Conservation (phyloP, 2,329 filamentous ascomycete species). For the Microthyrium microscopicum region DNA sequence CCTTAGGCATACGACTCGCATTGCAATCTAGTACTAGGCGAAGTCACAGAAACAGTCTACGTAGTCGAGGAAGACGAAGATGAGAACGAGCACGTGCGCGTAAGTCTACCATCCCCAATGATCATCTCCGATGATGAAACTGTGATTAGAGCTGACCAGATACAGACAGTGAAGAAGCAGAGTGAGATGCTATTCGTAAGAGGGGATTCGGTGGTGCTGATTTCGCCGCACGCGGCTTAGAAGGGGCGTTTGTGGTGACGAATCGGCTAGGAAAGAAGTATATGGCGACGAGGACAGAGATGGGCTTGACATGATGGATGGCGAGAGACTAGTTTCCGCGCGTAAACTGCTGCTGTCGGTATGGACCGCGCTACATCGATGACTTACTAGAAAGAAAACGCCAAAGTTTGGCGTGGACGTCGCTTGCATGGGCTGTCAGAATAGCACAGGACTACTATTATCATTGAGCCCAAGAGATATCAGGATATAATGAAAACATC, state of each 20-base stretch:
- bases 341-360: too few species aligned
- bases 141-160: not conserved
- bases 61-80: slow-evolving; percentile 76
- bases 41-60: slow-evolving; percentile 96
- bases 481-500: too few species aligned
- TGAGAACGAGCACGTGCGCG: slow-evolving; percentile 40
- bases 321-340: too few species aligned
- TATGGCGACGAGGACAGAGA: not conserved
- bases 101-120: too few species aligned
- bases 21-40: slow-evolving; percentile 89
- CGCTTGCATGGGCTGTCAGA: too few species aligned
- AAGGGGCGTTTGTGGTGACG: not conserved
- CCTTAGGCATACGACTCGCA: slow-evolving; percentile 89
- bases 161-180: slow-evolving; percentile 81
- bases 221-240: slow-evolving; percentile 21
- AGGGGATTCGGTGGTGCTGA: slow-evolving; percentile 48
- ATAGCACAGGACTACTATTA: too few species aligned
- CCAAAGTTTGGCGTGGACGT: too few species aligned
- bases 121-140: slow-evolving; percentile 12
- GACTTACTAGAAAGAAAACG: too few species aligned
- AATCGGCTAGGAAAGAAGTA: not conserved
- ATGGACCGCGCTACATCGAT: too few species aligned
- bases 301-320: not conserved
- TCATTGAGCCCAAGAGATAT: too few species aligned
- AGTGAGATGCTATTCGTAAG: slow-evolving; percentile 97